A percentile compares a stretch with the other conserved stretches of the same genome.
These are phyloP conservation scores for Aspergillus conjunctus DNA, from an alignment of 495 filamentous ascomycete species.

Conservation along the genomic window DNA sequence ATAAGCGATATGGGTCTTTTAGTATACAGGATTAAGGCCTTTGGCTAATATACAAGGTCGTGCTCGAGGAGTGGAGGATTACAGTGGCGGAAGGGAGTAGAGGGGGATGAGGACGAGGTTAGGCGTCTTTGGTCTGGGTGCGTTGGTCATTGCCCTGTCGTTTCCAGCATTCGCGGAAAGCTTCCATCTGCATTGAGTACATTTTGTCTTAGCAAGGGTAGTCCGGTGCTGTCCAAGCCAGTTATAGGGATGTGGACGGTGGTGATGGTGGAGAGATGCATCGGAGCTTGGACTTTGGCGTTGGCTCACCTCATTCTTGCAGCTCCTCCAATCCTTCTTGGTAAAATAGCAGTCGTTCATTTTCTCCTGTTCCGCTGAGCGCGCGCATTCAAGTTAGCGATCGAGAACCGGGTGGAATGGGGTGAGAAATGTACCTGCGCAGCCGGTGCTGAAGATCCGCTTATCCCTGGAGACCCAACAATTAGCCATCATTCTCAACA, in stretches of 20 bases:
- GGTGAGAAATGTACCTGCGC: conserved; percentile 63
- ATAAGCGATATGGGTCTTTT: background rate
- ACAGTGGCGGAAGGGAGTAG: background rate
- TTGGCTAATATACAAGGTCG: conserved; percentile 19
- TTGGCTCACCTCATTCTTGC: conserved; percentile 81
- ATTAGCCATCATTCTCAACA: conserved; percentile 7
- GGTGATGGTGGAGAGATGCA: background rate
- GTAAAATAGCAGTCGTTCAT: conserved; percentile 95
- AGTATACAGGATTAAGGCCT: conserved; percentile 2
- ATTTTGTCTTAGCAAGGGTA: background rate
- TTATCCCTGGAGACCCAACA: conserved; percentile 68
- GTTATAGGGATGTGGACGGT: background rate
- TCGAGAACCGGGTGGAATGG: background rate
- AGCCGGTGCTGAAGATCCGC: conserved; percentile 95
- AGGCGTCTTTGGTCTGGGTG: conserved; percentile 70
- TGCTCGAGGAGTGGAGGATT: background rate
- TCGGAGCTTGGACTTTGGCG: background rate
- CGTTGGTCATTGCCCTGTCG: conserved; percentile 82
- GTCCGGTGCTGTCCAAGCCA: no score
- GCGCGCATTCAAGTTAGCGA: conserved; percentile 14
- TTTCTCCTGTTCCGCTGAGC: conserved; percentile 78
- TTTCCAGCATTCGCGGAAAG: conserved; percentile 92
- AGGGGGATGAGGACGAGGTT: conserved; percentile 1
- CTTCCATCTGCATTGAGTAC: conserved; percentile 71
- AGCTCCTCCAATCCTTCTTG: conserved; percentile 94